Base-by-base conservation (phyloP, 805 yeast species). In the Hanseniaspora hatyaiensis region DNA sequence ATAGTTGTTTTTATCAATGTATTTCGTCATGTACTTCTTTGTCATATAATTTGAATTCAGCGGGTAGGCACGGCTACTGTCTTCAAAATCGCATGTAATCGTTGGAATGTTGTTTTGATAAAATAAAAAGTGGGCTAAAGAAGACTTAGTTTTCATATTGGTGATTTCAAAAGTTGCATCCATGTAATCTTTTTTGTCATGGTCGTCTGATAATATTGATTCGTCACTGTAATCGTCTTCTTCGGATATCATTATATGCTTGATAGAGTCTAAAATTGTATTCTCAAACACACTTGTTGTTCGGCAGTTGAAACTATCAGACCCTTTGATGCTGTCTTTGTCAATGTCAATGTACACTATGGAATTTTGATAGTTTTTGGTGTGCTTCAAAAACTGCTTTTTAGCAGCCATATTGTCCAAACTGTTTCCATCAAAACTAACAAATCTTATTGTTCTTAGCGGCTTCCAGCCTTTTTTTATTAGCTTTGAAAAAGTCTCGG, bases 371-470 rank as follows among this genome's bases (percentile, higher is more conserved):
- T 60, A 26, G 57, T 56, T 22, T 65, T 57, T 2, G 69, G 74
- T 66, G 40, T 76, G 75, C 59, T 82, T 89, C 5, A 80, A 86
- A 65, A 71, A 82, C 56, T 84, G 92, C 0, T 92, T 79, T 31
- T 28, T 43, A 0, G 87, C 77, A 1, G 95, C 95, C 26, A 84
- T 53, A 47, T 77, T 64, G 0, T 82, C 89, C 52, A 73, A 74
- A 57, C 79, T 85, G 53, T 78, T 87, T 30, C 84, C 94, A 62
- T 85, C 94, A 87, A 87, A 85, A 24, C 83, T 77, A 0, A 80
- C 80, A 39, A 85, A 67, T 47, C 75, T 69, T 20, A 85, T 78
- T 0, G 87, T 75, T 56, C 92, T 67, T 43, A 73, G 60, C 9
- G 94, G 94, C 56, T 71, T 73, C 88, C 88, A 84, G 1, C 81